Evolutionary conservation across 2,329 filamentous ascomycete species (phyloP), one percentile per base, ranked within the genome.

Genomic region (Simplicillium sp.): DNA sequence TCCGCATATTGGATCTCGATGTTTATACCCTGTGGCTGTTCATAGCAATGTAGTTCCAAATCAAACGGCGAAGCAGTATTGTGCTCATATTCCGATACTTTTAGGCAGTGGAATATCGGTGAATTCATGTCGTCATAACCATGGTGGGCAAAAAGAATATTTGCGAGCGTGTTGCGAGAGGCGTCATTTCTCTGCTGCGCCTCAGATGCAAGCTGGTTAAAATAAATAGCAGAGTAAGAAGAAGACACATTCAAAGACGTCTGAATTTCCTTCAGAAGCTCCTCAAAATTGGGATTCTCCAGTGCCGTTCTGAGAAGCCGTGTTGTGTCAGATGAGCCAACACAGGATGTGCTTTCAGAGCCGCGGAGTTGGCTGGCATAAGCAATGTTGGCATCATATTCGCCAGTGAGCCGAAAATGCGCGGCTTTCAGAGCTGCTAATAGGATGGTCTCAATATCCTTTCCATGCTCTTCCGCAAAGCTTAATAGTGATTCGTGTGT

Each of bases 321-420:
- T 2, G 36, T 45, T 16, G 48, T 48, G n/a, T 46, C 48, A 29
- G 49, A 50, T 40, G 48, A 49, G 16, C 48, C 48, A 8, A 48
- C 37, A 3, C 42, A n/a, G 28, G 38, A 14, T n/a, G 45, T 32
- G 9, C 45, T 13, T 36, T 47, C 47, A 7, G 12, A 37, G 2
- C 43, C 36, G 35, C 42, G 37, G 3, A 40, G 29, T 45, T 47
- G 18, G 47, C 47, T 46, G 3, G 40, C 38, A 2, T 29, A 43
- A 31, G 47, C 48, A 3, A 50, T 42, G 2, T 34, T 34, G 1
- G 45, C 44, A 32, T 48, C 48, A 2, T 40, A 37, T 1, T 20
- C 35, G 2, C 46, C 46, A 1, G 48, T 48, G 3, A 50, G 42
- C 1, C 48, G 46, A 34, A 40, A 50, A 14, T 49, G 47, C 5